Evolutionary conservation across 352 stramenopile species (phyloP).

Genomic region (Phytophthora pseudosyringae): DNA sequence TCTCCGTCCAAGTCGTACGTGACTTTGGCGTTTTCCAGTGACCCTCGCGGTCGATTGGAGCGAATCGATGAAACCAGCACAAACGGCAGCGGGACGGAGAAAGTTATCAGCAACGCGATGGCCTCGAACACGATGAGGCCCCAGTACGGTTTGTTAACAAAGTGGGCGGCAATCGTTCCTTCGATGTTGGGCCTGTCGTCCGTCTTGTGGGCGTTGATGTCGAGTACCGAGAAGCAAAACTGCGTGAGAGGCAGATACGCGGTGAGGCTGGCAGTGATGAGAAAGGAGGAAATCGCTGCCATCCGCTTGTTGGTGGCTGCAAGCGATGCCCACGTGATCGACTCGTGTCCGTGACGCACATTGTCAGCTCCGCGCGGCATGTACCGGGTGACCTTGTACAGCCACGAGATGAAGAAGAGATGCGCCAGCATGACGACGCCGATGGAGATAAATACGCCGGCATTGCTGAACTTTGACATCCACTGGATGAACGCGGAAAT

Average conservation of each 20-base stretch:
- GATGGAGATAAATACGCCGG: slow-evolving; percentile 39
- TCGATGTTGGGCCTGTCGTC: neutral
- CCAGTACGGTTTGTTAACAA: slow-evolving; percentile 28
- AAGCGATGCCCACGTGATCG: slow-evolving; percentile 37
- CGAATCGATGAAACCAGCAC: slow-evolving; percentile 36
- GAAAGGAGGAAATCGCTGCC: slow-evolving; percentile 38
- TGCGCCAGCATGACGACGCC: slow-evolving; percentile 19
- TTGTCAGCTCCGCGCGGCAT: slow-evolving; percentile 43
- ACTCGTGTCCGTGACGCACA: slow-evolving; percentile 50
- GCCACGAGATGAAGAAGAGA: slow-evolving; percentile 40
- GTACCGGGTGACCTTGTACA: slow-evolving; percentile 27
- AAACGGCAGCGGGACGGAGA: slow-evolving; percentile 40
- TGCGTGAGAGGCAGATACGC: slow-evolving; percentile 50
- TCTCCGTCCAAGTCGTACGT: slow-evolving; percentile 54
- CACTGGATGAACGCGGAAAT: slow-evolving; percentile 22
- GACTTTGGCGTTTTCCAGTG: slow-evolving; percentile 38
- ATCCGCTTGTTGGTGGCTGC: slow-evolving; percentile 38
- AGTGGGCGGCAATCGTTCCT: slow-evolving; percentile 12
- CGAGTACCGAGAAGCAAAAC: slow-evolving; percentile 39
- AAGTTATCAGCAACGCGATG: slow-evolving; percentile 37
- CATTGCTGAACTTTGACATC: slow-evolving; percentile 31
- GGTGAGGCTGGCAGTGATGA: slow-evolving; percentile 46
- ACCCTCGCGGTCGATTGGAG: slow-evolving; percentile 44
- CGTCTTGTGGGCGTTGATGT: slow-evolving; percentile 6
- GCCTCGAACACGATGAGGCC: slow-evolving; percentile 28